Evolutionary conservation across 371 early-diverging fungal genomes (phyloP).

Genomic region (Smittium culicis): DNA sequence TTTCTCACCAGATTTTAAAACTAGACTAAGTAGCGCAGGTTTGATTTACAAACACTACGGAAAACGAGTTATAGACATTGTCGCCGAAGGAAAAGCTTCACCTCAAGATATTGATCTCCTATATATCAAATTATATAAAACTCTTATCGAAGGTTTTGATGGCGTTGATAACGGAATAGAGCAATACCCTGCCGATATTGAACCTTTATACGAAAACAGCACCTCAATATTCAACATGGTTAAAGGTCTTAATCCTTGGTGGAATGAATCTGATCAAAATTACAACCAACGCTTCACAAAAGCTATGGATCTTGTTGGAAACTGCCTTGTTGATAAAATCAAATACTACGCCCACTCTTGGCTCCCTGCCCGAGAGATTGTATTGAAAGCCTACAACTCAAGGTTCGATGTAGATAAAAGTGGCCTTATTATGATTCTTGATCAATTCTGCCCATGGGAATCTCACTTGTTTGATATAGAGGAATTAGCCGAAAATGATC

Average conservation of each 20-base stretch:
- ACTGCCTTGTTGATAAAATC: conserved; percentile 53
- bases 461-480: conserved; percentile 68
- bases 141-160: conserved; percentile 63
- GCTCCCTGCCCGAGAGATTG: conserved; percentile 80
- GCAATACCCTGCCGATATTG: conserved; percentile 60
- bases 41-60: conserved; percentile 90
- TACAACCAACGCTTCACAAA: conserved; percentile 54
- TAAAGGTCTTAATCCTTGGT: conserved; percentile 75
- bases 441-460: conserved; percentile 82
- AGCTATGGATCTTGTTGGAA: conserved; percentile 63
- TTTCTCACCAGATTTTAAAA: conserved; percentile 57
- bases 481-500: conserved; percentile 30
- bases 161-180: conserved; percentile 87
- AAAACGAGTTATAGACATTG: conserved; percentile 50
- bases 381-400: conserved; percentile 46
- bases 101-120: conserved; percentile 42
- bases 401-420: conserved; percentile 45
- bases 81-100: conserved; percentile 32
- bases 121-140: conserved; percentile 67
- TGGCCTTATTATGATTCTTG: conserved; percentile 70
- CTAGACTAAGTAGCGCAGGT: conserved; percentile 86
- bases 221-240: conserved; percentile 71
- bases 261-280: conserved; percentile 69
- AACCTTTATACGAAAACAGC: conserved; percentile 64
- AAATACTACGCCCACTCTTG: conserved; percentile 53